Evolutionary conservation across 148 eudicot species (phyloP), one percentile per base, ranked within the genome.

Genomic region (Cornus controversa): DNA sequence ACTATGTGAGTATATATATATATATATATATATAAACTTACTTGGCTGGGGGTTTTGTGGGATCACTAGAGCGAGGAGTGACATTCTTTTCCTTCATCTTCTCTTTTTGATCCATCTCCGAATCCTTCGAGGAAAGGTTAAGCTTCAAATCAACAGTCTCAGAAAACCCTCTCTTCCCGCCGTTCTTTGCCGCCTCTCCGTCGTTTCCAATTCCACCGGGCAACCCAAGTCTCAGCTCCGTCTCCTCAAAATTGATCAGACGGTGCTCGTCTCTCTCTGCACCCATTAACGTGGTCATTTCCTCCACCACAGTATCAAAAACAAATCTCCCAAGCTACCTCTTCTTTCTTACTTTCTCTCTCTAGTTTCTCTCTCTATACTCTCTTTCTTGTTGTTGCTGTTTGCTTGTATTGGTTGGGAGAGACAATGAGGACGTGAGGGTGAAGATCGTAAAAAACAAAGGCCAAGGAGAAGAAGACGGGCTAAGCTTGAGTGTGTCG

Each of bases 131-230:
- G 5, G 88, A 86, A 26, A 88, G 79, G 47, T 86, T 84, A 28
- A 88, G 86, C 75, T 86, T 86, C 45, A 88, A 64, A 82, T 88
- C 89, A 10, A 88, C 81, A 10, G 83, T 84, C 74, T 88, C 86
- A 14, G 66, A 47, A 45, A 86, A 89, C 3, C 88, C 91, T 40
- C 91, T 78, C 58, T 86, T 87, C 29, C 86, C 84, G 11, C 66
- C 72, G 22, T 45, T 75, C 27, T 80, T 82, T 36, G 18, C 57
- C 57, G 57, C 20, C 16, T 50, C 57, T 1, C 16, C 57, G 4
- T 75, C 79, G 11, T 47, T 75, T 6, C 75, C 73, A 0, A 67
- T 50, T 2, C 82, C 86, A 57, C 87, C 87, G 8, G 86, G 85
- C 15, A 84, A 65, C 14, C 88, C 88, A 1, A 86, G 80, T 0